Evolutionary conservation across 495 filamentous ascomycete genomes (phyloP).

Genomic region (Aspergillus indologenus): DNA sequence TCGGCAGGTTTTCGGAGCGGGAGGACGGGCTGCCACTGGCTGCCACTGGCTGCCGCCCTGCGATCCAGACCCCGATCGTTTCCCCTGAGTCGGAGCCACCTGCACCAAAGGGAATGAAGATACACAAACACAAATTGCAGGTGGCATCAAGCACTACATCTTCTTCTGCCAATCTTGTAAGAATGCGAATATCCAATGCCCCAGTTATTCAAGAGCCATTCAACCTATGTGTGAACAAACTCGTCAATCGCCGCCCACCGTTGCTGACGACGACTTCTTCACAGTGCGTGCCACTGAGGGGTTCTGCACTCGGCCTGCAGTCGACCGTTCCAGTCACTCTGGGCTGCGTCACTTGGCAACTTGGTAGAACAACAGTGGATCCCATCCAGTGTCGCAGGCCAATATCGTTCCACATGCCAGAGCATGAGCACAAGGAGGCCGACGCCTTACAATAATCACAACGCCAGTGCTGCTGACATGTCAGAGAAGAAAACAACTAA

Average conservation of each 20-base stretch:
- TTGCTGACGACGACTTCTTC: neutral
- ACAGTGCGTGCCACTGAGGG: neutral
- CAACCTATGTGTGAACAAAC: neutral
- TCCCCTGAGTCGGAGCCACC: constrained; percentile 4
- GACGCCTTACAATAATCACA: too few species aligned
- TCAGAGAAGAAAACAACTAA: neutral
- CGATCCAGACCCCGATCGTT: neutral
- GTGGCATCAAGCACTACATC: too few species aligned
- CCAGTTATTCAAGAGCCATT: neutral
- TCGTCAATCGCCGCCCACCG: neutral
- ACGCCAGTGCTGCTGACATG: neutral
- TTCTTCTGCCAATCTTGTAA: too few species aligned
- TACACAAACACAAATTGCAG: too few species aligned
- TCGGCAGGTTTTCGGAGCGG: constrained; percentile 3
- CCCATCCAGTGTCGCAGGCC: neutral
- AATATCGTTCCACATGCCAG: neutral
- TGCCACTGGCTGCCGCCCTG: neutral
- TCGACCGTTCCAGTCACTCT: neutral
- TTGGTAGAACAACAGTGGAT: neutral
- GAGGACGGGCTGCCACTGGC: neutral
- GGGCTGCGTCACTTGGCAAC: neutral
- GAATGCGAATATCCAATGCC: too few species aligned
- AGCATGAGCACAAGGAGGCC: too few species aligned
- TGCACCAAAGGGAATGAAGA: too few species aligned
- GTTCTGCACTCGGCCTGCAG: neutral